Percentiles rank a stretch among this genome's conserved stretches.
Conservation (phyloP, 495 filamentous ascomycete species). For the Xylaria intraflava region DNA sequence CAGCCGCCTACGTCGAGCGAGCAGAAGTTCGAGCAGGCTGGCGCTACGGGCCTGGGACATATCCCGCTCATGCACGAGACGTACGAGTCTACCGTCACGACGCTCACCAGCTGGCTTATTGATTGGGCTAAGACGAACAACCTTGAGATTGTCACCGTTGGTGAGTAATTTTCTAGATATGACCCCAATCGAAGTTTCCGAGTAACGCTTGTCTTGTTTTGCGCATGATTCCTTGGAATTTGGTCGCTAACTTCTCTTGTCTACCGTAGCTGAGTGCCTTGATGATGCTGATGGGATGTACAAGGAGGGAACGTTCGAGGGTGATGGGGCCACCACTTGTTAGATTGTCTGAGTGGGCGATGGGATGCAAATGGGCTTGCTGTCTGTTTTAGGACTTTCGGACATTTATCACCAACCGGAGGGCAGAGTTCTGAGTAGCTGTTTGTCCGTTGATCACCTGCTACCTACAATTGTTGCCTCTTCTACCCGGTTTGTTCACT, state of each 20-base stretch:
- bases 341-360: slow-evolving; percentile 2
- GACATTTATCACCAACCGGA: no score
- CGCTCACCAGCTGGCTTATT: slow-evolving; percentile 46
- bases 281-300: slow-evolving; percentile 42
- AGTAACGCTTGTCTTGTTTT: no score
- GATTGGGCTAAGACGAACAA: slow-evolving; percentile 48
- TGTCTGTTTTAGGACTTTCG: neutral
- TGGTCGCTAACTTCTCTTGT: slow-evolving; percentile 12
- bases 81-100: slow-evolving; percentile 41
- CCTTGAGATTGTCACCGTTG: slow-evolving; percentile 47
- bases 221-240: neutral
- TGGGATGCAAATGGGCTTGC: neutral
- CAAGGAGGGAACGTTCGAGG: slow-evolving; percentile 32
- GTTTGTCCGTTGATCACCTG: no score
- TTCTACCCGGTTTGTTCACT: no score
- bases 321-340: slow-evolving; percentile 18
- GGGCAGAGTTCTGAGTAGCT: no score
- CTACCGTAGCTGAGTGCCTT: slow-evolving; percentile 40
- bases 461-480: no score
- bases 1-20: slow-evolving; percentile 36
- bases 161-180: slow-evolving; percentile 20
- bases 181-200: no score
- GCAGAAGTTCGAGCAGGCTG: slow-evolving; percentile 38
- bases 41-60: slow-evolving; percentile 42
- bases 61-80: slow-evolving; percentile 53